A percentile compares a stretch with the other conserved stretches of the same genome.
These are phyloP conservation scores for Leccinum obscurum DNA, from an alignment of 768 basidiomycete species.

Conservation along the genomic window DNA sequence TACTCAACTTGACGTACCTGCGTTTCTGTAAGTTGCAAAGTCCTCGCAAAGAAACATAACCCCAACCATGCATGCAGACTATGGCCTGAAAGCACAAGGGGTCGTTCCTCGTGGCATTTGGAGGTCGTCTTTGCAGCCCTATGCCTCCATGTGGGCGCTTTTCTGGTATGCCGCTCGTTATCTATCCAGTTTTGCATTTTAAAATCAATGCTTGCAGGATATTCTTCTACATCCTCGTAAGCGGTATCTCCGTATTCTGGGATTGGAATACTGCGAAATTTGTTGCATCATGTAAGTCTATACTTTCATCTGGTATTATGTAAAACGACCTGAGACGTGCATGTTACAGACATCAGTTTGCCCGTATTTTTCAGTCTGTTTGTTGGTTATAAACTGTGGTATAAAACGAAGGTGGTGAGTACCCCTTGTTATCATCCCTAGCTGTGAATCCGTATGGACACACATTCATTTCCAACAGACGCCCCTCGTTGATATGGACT, in stretches of 20 bases:
- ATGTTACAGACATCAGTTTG: slow-evolving; percentile 36
- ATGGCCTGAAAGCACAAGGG: slow-evolving; percentile 36
- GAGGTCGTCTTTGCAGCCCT: slow-evolving; percentile 62
- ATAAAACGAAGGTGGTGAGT: slow-evolving; percentile 25
- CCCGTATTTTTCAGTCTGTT: slow-evolving; percentile 46
- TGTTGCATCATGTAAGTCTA: slow-evolving; percentile 40
- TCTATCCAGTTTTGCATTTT: slow-evolving; percentile 2
- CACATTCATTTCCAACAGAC: not conserved
- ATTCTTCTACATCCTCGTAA: slow-evolving; percentile 56
- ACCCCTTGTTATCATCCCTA: not conserved
- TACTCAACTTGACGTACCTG: slow-evolving; percentile 71
- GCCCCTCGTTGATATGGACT: slow-evolving; percentile 58
- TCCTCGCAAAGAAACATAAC: slow-evolving; percentile 35
- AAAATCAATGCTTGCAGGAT: slow-evolving; percentile 11
- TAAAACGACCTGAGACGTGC: slow-evolving; percentile 1
- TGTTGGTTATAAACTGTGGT: slow-evolving; percentile 42
- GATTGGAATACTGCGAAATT: slow-evolving; percentile 55
- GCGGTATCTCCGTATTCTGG: slow-evolving; percentile 63
- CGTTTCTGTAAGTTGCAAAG: slow-evolving; percentile 54
- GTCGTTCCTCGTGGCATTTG: slow-evolving; percentile 65
- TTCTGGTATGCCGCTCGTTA: slow-evolving; percentile 53
- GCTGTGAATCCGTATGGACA: not conserved
- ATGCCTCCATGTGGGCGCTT: slow-evolving; percentile 67
- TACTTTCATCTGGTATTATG: not conserved
- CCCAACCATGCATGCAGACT: slow-evolving; percentile 5